Percentiles rank a stretch among this genome's conserved stretches.
Conservation (phyloP, 1,139 yeast species). For the Pneumocystis murina region DNA sequence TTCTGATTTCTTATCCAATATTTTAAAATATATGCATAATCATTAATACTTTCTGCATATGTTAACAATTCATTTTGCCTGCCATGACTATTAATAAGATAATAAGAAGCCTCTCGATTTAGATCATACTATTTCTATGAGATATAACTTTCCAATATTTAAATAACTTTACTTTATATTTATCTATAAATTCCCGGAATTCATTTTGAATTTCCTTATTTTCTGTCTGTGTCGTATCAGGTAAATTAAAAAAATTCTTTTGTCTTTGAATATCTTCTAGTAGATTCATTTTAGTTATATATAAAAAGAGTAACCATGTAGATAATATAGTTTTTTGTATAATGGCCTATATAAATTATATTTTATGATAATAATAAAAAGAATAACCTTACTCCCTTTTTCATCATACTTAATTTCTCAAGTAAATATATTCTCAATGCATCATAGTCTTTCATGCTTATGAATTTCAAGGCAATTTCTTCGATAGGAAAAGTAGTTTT, state of each 20-base stretch:
- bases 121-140: slow-evolving; percentile 23
- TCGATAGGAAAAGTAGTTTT: slow-evolving; percentile 56
- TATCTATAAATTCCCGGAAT: slow-evolving; percentile 39
- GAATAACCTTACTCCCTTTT: slow-evolving; percentile 22
- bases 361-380: neutral
- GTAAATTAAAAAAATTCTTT: neutral
- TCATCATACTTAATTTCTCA: slow-evolving; percentile 34
- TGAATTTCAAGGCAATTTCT: slow-evolving; percentile 46
- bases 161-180: slow-evolving; percentile 24
- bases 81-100: slow-evolving; percentile 53
- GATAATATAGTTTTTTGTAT: slow-evolving; percentile 53
- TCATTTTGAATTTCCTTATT: slow-evolving; percentile 21
- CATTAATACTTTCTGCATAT: slow-evolving; percentile 56
- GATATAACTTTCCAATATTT: neutral
- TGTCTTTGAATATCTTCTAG: slow-evolving; percentile 28
- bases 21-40: slow-evolving; percentile 51
- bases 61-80: slow-evolving; percentile 46
- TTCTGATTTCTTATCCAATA: slow-evolving; percentile 54
- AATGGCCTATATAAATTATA: slow-evolving; percentile 17
- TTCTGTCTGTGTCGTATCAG: slow-evolving; percentile 2
- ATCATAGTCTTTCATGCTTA: slow-evolving; percentile 32
- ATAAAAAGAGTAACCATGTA: slow-evolving; percentile 69
- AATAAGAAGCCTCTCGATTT: slow-evolving; percentile 56
- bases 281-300: slow-evolving; percentile 35
- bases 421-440: slow-evolving; percentile 44